Base-by-base conservation (phyloP, 2,329 filamentous ascomycete genomes). In the Penicillium freii region DNA sequence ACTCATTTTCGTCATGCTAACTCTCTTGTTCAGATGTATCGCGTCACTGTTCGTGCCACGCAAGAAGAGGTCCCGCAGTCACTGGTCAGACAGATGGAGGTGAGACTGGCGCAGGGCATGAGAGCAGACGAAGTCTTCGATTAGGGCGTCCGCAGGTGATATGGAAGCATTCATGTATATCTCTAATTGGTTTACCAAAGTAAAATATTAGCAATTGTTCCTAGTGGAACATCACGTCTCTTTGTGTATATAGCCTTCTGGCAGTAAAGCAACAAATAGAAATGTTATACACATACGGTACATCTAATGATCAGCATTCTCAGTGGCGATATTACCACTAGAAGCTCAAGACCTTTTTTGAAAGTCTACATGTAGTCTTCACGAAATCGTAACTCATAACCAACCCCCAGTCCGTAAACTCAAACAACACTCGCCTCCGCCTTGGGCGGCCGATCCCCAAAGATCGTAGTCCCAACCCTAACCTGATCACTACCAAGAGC, bases 391-490 rank as follows among this genome's bases (percentile, higher is more conserved):
- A 57, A 58, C 54, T 65, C 63, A 58, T 57, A 53, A 57, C 31
- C 31, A 46, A 23, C 23, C 39, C 39, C 31, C 31, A 21, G 11
- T 39, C 21, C n/a, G 21, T 21, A 46, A 43, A n/a, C 42, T 66
- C 40, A 73, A 50, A 71, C 80, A 45, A 94, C 80, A 76, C 88
- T 89, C 3, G 91, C 90, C 75, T 95, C 89, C 48, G 84, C 84
- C 81, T 88, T 95, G 38, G 84, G 80, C 17, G 91, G 91, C 69
- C 94, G 83, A 70, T 87, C 79, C 1, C 94, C 94, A 73, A 99
- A 99, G 57, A 99, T 96, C 2, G 90, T 93, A 70, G 91, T 97
- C 1, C 94, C 94, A 9, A 99, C 86, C 57, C 94, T 84, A 6
- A 99, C 92, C 80, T 97, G 92, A 66, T 85, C 82, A 76, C 92